Evolutionary conservation across 1,284 basidiomycete genomes (phyloP), one percentile per base, ranked within the genome.

Genomic region (Heimioporus retisporus): DNA sequence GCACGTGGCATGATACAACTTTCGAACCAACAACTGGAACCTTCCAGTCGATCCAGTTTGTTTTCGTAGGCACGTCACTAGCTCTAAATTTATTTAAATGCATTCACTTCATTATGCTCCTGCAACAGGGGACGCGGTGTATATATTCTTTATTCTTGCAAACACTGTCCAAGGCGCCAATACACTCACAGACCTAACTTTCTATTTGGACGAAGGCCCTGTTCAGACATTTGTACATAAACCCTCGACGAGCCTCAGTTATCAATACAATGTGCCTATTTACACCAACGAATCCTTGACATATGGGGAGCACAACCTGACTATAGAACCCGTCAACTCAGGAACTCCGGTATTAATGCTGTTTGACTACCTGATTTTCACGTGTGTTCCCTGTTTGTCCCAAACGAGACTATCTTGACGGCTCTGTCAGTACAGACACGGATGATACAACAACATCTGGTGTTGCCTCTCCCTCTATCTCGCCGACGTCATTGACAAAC

Each of bases 1-100:
- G 57, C 21, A 72, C 72, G n/a, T 72, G 71, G 71, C 72, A 72
- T 23, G 72, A 74, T 3, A 3, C 55, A 14, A 73, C 60, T 10
- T 64, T 23, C 11, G 0, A 0, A 16, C n/a, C 57, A 3, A 6
- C 11, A 0, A 10, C 11, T 40, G 15, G 55, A 4, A 5, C 13
- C 11, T 25, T 4, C 28, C 64, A 56, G 53, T 13, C 4, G 2
- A 40, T 71, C n/a, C 18, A 71, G 14, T 57, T 74, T 28, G 62
- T 48, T 15, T 74, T 73, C 8, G 65, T 51, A 40, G 73, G 73
- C 35, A 35, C 10, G 35, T 35, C 46, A 46, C 46, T 35, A 1
- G 15, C 3, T 50, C n/a, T 13, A 19, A 16, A 5, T 35, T 35
- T 11, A 35, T 35, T 35, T 35, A 35, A 35, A 35, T 35, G 2